Evolutionary conservation across 2,329 filamentous ascomycete genomes (phyloP).

Genomic region (Cladosporium cucumerinum): DNA sequence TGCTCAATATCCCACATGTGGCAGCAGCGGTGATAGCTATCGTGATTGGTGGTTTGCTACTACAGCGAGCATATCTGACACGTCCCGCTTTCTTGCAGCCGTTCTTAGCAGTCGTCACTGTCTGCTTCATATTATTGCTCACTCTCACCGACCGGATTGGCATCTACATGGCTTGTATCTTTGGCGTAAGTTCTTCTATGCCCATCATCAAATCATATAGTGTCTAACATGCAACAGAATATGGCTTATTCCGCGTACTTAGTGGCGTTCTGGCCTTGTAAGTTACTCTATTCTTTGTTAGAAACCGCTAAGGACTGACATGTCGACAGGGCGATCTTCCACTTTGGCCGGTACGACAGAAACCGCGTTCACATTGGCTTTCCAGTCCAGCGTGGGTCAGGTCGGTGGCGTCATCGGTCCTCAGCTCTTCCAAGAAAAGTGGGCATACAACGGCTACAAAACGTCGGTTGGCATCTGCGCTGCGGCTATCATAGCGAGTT

Average conservation of each 20-base stretch:
- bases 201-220: not conserved
- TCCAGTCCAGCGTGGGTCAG: slow-evolving; percentile 45
- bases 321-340: slow-evolving; percentile 35
- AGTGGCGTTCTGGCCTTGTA: slow-evolving; percentile 45
- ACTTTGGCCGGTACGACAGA: slow-evolving; percentile 44
- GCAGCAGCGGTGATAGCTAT: slow-evolving; percentile 9
- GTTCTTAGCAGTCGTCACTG: slow-evolving; percentile 41
- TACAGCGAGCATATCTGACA: slow-evolving; percentile 40
- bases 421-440: slow-evolving; percentile 44
- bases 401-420: slow-evolving; percentile 46
- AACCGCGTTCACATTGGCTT: slow-evolving; percentile 44
- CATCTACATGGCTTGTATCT: slow-evolving; percentile 45
- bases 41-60: slow-evolving; percentile 39
- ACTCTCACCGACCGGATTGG: slow-evolving; percentile 39
- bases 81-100: slow-evolving; percentile 43
- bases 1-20: not conserved
- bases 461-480: slow-evolving; percentile 39
- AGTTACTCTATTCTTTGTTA: not conserved
- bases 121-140: slow-evolving; percentile 45
- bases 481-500: slow-evolving; percentile 35
- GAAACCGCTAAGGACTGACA: not conserved
- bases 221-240: slow-evolving; percentile 18
- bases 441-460: slow-evolving; percentile 42
- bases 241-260: slow-evolving; percentile 46
- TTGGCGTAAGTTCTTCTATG: slow-evolving; percentile 29